Base-by-base conservation (phyloP, 2,329 filamentous ascomycete species). In the Pyricularia grisea region DNA sequence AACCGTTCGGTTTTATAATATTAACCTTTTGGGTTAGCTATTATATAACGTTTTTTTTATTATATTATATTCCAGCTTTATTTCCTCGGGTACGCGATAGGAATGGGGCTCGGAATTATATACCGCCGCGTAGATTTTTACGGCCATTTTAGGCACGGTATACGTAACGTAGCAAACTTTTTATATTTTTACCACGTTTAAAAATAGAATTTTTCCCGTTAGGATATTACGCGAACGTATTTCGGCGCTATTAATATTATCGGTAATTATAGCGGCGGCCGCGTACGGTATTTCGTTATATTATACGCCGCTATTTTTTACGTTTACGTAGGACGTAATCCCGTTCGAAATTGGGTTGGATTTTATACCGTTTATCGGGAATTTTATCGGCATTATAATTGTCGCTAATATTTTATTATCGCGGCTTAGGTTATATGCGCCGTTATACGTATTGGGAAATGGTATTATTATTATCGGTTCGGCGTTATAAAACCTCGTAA, bases 21-120 rank as follows among this genome's bases (percentile, higher is more conserved):
- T 77, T 28, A 78, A 79, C 70, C 76, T 73, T 68, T 25, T 78
- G 3, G 77, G 78, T 31, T 72, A 73, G 33, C 3, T 74, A 2
- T 71, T 79, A 1, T 75, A 78, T 69, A 72, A 73, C 31, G 71
- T 70, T 4, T 71, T 72, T 1, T 80, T 81, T 28, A 73, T 80
- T 1, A 76, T 80, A 1, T 75, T 84, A 30, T 76, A 82, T 31
- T 79, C 87, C 70, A 82, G 78, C 0, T 77, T 87, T 65, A 80
- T 79, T 12, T 86, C 86, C 66, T 84, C 82, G 7, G 87, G 86
- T 0, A 75, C 79, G 0, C 72, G 79, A 1, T 88, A 80, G 73
- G 73, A 75, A 0, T 89, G 86, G 86, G 76, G 75, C 30, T 78
- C 76, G 4, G 78, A 77, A 0, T 74, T 77, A 0, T 78, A 80